Conservation (phyloP, 441 rosid genomes). For the Pelargonium fulgidum region DNA sequence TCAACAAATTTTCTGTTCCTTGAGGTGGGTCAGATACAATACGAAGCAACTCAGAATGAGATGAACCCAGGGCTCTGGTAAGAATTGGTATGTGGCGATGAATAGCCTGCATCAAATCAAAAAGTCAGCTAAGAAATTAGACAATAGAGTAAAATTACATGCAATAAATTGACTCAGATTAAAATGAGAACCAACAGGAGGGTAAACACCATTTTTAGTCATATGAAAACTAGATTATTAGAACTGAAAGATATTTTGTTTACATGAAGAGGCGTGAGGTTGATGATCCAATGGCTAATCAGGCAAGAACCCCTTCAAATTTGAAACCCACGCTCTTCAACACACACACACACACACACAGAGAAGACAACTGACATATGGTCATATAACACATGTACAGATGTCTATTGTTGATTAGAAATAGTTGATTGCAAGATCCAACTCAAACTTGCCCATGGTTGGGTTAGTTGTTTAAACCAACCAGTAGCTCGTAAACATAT, state of each 20-base stretch:
- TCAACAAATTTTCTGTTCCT: constrained; percentile 96
- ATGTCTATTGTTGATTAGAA: not conserved
- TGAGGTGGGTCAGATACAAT: constrained; percentile 93
- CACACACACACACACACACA: not conserved
- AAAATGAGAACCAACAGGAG: not conserved
- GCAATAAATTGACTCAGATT: not conserved
- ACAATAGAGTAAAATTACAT: not conserved
- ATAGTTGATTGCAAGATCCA: not conserved
- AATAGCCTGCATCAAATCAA: constrained; percentile 58
- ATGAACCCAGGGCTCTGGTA: constrained; percentile 78
- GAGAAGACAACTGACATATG: not conserved
- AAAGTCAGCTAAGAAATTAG: constrained; percentile 11
- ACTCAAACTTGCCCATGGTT: not conserved
- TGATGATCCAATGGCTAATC: not conserved
- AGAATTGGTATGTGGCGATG: constrained; percentile 91
- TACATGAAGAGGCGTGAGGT: not conserved
- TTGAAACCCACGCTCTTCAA: not conserved
- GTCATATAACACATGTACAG: not conserved
- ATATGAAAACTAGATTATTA: not conserved
- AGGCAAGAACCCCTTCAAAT: not conserved
- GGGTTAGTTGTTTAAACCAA: not conserved
- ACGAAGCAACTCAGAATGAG: constrained; percentile 64
- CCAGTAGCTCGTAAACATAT: not conserved
- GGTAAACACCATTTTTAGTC: not conserved
- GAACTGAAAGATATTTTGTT: not conserved